Percentiles rank a stretch among this genome's conserved stretches.
Evolutionary conservation across 768 basidiomycete species (phyloP).

Genomic region (Sporobolomyces roseus): DNA sequence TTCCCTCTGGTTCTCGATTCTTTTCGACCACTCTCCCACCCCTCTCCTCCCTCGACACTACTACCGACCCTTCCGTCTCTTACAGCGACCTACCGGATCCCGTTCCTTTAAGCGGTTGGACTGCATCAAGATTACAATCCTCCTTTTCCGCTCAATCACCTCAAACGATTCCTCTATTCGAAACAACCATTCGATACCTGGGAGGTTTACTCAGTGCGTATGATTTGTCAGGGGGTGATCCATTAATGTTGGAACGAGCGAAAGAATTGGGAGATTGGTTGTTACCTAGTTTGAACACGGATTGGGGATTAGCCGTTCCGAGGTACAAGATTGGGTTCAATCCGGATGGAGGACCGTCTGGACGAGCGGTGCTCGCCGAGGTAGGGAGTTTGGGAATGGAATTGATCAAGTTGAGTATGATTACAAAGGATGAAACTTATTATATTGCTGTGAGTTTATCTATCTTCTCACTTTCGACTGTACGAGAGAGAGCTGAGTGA

Average conservation of each 20-base stretch:
- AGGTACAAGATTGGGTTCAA: conserved; percentile 48
- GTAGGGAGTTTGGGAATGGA: conserved; percentile 52
- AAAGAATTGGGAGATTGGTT: conserved; percentile 51
- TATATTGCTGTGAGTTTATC: conserved; percentile 45
- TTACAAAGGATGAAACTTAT: conserved; percentile 50
- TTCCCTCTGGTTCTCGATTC: conserved; percentile 11
- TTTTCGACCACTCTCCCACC: conserved; percentile 26
- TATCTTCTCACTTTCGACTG: no score
- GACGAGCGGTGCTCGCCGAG: conserved; percentile 47
- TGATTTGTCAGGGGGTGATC: conserved; percentile 50
- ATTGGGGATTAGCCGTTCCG: conserved; percentile 47
- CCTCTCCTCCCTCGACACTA: neutral
- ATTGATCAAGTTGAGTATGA: conserved; percentile 49
- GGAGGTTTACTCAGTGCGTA: conserved; percentile 52
- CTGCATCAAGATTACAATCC: neutral
- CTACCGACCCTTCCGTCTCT: neutral
- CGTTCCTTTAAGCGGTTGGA: no score
- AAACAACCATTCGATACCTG: conserved; percentile 53
- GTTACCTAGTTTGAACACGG: conserved; percentile 49
- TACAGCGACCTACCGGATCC: neutral
- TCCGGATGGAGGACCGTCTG: conserved; percentile 38
- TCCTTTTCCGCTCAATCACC: conserved; percentile 2
- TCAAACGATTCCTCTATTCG: conserved; percentile 48
- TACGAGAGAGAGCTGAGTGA: no score
- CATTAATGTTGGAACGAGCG: conserved; percentile 50